Percentiles rank a stretch among this genome's conserved stretches.
These are phyloP conservation scores for Trametes sanguinea DNA, from an alignment of 768 basidiomycete genomes.

Conservation along the genomic window DNA sequence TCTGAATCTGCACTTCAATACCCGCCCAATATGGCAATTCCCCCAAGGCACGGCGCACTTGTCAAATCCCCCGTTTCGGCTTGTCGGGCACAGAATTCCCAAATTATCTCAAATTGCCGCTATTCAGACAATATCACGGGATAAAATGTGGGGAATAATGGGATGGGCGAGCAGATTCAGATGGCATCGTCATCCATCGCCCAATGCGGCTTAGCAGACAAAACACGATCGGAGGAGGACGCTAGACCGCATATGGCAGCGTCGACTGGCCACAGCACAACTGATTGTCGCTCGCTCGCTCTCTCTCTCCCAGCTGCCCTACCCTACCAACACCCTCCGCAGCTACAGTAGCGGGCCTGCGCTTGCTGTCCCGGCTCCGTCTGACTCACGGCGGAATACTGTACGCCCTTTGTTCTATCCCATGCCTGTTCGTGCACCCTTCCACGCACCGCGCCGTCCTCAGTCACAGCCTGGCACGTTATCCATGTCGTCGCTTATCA, in stretches of 20 bases:
- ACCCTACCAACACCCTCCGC: too few species aligned
- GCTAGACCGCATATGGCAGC: slow-evolving; percentile 15
- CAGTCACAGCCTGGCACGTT: too few species aligned
- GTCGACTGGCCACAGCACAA: slow-evolving; percentile 10
- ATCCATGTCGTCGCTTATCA: slow-evolving; percentile 11
- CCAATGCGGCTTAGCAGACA: slow-evolving; percentile 10
- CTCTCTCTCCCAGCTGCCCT: not conserved
- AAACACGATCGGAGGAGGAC: slow-evolving; percentile 12
- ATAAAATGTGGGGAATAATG: slow-evolving; percentile 11
- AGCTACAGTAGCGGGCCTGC: too few species aligned
- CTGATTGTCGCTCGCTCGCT: not conserved
- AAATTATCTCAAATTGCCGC: not conserved
- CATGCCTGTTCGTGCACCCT: not conserved
- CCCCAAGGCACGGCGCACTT: slow-evolving; percentile 7
- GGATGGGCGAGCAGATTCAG: slow-evolving; percentile 1
- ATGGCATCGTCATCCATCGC: not conserved
- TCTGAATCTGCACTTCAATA: not conserved
- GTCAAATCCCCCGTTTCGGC: slow-evolving; percentile 2
- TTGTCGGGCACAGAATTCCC: not conserved
- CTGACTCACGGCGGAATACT: slow-evolving; percentile 3
- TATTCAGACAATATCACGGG: not conserved
- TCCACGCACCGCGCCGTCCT: too few species aligned
- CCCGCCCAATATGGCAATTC: slow-evolving; percentile 11
- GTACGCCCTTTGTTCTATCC: slow-evolving; percentile 3
- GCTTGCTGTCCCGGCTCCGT: not conserved